These are phyloP conservation scores for Lipomyces orientalis DNA, from an alignment of 805 yeast species.

Conservation along the genomic window DNA sequence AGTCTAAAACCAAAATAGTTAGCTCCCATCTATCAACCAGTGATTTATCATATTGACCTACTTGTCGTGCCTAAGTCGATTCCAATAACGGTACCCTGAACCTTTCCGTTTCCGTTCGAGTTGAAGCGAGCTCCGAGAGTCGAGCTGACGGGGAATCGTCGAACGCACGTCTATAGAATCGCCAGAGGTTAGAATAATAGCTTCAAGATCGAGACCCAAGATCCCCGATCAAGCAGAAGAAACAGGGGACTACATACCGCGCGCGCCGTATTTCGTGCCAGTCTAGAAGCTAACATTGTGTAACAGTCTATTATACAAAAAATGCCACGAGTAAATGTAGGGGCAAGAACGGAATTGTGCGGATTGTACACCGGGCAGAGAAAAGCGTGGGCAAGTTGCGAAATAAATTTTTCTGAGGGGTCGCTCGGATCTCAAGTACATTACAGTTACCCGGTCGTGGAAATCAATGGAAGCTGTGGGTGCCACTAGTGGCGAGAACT, in stretches of 20 bases:
- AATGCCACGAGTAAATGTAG: conserved; percentile 1
- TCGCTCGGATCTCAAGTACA: background rate
- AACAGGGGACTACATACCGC: conserved; percentile 35
- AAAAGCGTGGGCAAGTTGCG: conserved; percentile 3
- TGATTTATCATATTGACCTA: conserved; percentile 16
- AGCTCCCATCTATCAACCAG: background rate
- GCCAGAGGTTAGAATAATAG: background rate
- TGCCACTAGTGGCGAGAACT: background rate
- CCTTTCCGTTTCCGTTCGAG: conserved; percentile 52
- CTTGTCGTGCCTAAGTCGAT: conserved; percentile 86
- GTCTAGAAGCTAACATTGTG: conserved; percentile 50
- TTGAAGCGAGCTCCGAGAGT: conserved; percentile 50
- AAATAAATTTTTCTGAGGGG: background rate
- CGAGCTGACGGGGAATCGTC: conserved; percentile 16
- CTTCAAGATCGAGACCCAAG: background rate
- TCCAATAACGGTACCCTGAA: conserved; percentile 73
- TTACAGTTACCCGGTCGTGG: conserved; percentile 33
- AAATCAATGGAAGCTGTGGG: conserved; percentile 26
- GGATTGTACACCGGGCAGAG: background rate
- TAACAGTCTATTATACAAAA: conserved; percentile 2
- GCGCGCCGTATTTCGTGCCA: conserved; percentile 47
- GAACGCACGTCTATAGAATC: conserved; percentile 9
- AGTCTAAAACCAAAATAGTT: conserved; percentile 48
- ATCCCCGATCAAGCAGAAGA: background rate
- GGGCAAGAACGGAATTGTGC: conserved; percentile 16